Conservation (phyloP, 139 green algal genomes). For the Monoraphidium neglectum region DNA sequence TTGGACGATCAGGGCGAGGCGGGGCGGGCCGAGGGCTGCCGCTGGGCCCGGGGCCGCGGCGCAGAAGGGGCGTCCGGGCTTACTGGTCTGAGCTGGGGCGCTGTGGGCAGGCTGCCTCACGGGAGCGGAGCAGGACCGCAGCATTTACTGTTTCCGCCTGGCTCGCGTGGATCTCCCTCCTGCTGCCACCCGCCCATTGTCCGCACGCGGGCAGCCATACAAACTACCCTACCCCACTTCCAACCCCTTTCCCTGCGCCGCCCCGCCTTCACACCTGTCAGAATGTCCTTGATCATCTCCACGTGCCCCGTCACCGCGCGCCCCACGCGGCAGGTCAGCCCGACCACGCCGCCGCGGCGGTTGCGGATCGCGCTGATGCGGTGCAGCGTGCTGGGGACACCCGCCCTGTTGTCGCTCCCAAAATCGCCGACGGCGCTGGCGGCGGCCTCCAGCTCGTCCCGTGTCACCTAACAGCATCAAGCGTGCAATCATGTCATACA, state of each 20-base stretch:
- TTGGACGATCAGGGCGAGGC: too few species aligned
- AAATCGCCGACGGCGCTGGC: slow-evolving; percentile 67
- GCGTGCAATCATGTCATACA: neutral
- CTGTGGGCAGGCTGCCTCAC: too few species aligned
- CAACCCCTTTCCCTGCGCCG: neutral
- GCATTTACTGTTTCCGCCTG: too few species aligned
- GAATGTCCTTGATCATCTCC: slow-evolving; percentile 92
- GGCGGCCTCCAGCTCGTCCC: slow-evolving; percentile 65
- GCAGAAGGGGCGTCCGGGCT: too few species aligned
- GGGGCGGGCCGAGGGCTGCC: too few species aligned
- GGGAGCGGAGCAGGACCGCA: too few species aligned
- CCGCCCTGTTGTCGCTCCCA: slow-evolving; percentile 87
- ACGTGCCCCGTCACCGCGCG: slow-evolving; percentile 92
- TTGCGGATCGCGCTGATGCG: slow-evolving; percentile 89
- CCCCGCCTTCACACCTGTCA: slow-evolving; percentile 54
- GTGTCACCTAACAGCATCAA: slow-evolving; percentile 37
- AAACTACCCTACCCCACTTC: neutral
- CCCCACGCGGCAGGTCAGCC: slow-evolving; percentile 94
- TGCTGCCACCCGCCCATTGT: too few species aligned
- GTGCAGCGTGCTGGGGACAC: slow-evolving; percentile 91
- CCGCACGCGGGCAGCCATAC: too few species aligned
- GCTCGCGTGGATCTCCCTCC: too few species aligned
- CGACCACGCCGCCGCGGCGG: slow-evolving; percentile 82
- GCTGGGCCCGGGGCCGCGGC: too few species aligned
- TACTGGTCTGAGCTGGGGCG: too few species aligned